A percentile compares a stretch with the other conserved stretches of the same genome.
phyloP scores from a whole-genome alignment of 163 green algal genomes.

The Scenedesmus sp. region DNA sequence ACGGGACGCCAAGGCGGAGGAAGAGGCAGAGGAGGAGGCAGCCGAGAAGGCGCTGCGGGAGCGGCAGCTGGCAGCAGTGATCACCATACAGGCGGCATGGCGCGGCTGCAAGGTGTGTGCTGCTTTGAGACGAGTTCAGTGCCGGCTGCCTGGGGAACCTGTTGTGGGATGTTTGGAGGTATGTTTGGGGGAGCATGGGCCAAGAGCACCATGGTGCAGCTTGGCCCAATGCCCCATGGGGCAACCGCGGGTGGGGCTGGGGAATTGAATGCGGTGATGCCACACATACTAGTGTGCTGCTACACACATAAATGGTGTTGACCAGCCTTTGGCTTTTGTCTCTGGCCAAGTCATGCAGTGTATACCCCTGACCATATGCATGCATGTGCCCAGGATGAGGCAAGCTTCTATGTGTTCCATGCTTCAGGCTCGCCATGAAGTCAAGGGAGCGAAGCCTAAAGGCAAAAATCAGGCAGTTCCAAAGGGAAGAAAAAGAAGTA shows the following conservation, averaged over 20 bases:
- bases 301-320: no score
- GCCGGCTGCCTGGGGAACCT: no score
- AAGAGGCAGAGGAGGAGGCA: constrained; percentile 40
- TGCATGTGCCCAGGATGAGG: neutral
- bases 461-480: neutral
- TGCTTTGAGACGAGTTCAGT: no score
- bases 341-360: no score
- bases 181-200: no score
- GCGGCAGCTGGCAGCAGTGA: constrained; percentile 26
- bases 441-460: constrained; percentile 44
- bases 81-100: constrained; percentile 53
- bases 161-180: neutral
- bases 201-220: no score
- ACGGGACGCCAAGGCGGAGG: constrained; percentile 1
- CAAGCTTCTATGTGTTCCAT: neutral
- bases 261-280: no score
- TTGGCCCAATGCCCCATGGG: no score
- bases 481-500: constrained; percentile 46
- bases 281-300: no score
- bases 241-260: no score
- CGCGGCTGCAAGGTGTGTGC: constrained; percentile 50
- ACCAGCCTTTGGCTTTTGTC: no score
- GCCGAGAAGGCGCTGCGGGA: constrained; percentile 4
- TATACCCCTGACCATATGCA: neutral
- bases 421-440: constrained; percentile 33